phyloP scores from a whole-genome alignment of 306 rosid genomes.

The Ochetophila trinervis region DNA sequence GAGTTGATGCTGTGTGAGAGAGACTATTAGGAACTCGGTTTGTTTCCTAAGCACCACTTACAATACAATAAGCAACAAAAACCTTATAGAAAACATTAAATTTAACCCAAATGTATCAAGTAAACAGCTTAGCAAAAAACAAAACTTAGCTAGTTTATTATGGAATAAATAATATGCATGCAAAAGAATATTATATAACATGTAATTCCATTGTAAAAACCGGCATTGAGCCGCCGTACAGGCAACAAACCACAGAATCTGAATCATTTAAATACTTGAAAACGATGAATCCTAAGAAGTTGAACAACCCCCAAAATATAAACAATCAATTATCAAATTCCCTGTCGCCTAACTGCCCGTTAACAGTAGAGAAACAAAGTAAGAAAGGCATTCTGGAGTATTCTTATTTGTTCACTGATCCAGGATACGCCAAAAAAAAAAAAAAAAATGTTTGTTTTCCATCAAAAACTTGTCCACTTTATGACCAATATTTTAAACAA shows the following conservation, averaged over 20 bases:
- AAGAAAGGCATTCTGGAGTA: slow-evolving; percentile 16
- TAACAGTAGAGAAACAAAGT: background rate
- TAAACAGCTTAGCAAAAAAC: too few relatives aligned
- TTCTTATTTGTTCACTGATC: background rate
- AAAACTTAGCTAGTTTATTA: too few relatives aligned
- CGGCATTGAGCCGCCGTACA: slow-evolving; percentile 14
- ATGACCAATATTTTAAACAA: slow-evolving; percentile 1
- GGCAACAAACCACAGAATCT: slow-evolving; percentile 11
- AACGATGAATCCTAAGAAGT: slow-evolving; percentile 20
- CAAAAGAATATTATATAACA: background rate
- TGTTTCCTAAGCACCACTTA: too few relatives aligned
- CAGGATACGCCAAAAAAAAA: background rate
- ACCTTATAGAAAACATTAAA: too few relatives aligned
- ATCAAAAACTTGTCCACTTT: slow-evolving; percentile 4
- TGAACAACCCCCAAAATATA: background rate
- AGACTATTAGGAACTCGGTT: too few relatives aligned
- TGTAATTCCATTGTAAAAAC: slow-evolving; percentile 11
- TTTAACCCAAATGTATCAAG: too few relatives aligned
- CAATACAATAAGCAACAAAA: too few relatives aligned
- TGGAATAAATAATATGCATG: too few relatives aligned
- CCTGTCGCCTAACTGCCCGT: slow-evolving; percentile 1
- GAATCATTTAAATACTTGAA: too few relatives aligned
- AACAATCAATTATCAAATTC: background rate
- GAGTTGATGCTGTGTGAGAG: too few relatives aligned
- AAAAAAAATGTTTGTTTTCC: slow-evolving; percentile 1